Base-by-base conservation (phyloP, 805 yeast genomes). In the Wickerhamiella australiensis region DNA sequence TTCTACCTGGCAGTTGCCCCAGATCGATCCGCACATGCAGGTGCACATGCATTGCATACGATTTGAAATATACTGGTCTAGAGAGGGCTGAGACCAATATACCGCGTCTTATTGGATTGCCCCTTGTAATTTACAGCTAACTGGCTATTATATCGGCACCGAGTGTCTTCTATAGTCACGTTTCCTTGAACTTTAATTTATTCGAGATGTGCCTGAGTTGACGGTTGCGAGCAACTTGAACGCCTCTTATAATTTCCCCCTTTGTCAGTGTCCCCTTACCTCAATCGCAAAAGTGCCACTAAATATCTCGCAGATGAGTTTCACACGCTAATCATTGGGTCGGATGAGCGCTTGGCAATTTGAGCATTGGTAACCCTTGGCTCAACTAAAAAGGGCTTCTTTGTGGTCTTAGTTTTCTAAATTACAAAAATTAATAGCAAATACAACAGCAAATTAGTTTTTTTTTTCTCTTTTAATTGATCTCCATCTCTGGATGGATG, bases 41-140 rank as follows among this genome's bases (percentile, higher is more conserved):
- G 38, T 33, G 38, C 38, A 33, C 20, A 33, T 17, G 38, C 38
- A 31, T 31, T 31, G 36, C 36, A 33, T 33, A 33, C 15, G 38
- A 33, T 33, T 33, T n/a, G 21, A 33, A 33, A 17, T 17, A 17
- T 4, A 4, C 33, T 6, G 13, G 9, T 29, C 33, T n/a, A 29
- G 4, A 29, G 33, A n/a, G n/a, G n/a, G 13, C 13, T 29, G 33
- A 29, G 33, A 33, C 38, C 20, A 33, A 33, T 33, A 5, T 7
- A n/a, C 15, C 36, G 29, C 11, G 29, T 26, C 29, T 11, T 11
- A 7, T 7, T 7, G 29, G 7, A 7, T 11, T 26, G 7, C 11
- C 29, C 11, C 7, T 11, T 26, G 9, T 26, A 11, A 7, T 26
- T 26, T 11, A 26, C 29, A 26, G n/a, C n/a, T n/a, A n/a, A n/a